Conservation (phyloP, 371 early-diverging fungal species). For the Funneliformis caledonium region DNA sequence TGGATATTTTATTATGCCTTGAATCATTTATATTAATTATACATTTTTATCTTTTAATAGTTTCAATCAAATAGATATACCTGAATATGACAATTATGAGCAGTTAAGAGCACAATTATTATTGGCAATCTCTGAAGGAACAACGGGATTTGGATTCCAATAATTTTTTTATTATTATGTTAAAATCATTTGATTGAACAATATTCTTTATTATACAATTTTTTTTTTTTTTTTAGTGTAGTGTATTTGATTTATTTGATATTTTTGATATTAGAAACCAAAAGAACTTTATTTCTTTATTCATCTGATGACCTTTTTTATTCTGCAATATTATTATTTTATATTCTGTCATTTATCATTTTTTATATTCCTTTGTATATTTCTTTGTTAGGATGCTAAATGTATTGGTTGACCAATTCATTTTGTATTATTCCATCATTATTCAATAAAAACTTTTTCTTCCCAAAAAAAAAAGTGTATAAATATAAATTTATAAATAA, state of each 20-base stretch:
- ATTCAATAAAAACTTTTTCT: neutral
- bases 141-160: constrained; percentile 94
- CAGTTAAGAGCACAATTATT: constrained; percentile 84
- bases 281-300: neutral
- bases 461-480: neutral
- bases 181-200: neutral
- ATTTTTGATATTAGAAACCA: too few relatives aligned
- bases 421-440: neutral
- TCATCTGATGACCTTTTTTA: neutral
- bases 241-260: too few relatives aligned
- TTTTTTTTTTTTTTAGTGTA: neutral
- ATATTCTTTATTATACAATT: neutral
- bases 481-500: too few relatives aligned
- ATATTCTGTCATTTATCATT: neutral
- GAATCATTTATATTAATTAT: constrained; percentile 13
- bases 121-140: constrained; percentile 93
- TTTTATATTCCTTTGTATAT: neutral
- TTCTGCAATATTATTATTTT: neutral
- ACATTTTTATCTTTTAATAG: constrained; percentile 52
- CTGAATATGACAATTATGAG: constrained; percentile 94
- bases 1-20: neutral
- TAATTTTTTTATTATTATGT: constrained; percentile 47
- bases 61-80: constrained; percentile 98
- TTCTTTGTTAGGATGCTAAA: neutral
- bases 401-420: neutral